A percentile compares a stretch with the other conserved stretches of the same genome.
Evolutionary conservation across 1,284 basidiomycete genomes (phyloP).

Genomic region (Phellopilus nigrolimitatus): DNA sequence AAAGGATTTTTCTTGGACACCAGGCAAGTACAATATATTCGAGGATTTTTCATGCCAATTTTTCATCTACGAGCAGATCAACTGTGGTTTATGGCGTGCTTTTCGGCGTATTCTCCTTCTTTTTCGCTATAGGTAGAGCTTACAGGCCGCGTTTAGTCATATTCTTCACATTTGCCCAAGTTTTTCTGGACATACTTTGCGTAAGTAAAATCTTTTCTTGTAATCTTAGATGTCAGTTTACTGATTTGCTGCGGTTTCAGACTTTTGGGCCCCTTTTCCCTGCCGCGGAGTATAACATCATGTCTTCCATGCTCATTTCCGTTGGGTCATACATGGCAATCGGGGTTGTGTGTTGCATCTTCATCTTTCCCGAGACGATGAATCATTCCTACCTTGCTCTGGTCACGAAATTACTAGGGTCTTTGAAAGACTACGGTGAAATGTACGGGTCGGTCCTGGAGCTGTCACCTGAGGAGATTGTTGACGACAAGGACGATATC

Average conservation of each 20-base stretch:
- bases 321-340: slow-evolving; percentile 57
- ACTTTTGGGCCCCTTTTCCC: slow-evolving; percentile 60
- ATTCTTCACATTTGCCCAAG: slow-evolving; percentile 51
- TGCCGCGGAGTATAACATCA: slow-evolving; percentile 55
- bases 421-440: slow-evolving; percentile 33
- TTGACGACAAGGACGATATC: slow-evolving; percentile 29
- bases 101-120: slow-evolving; percentile 60
- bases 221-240: background rate
- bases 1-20: slow-evolving; percentile 66
- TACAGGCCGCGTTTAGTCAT: slow-evolving; percentile 57
- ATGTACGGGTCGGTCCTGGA: slow-evolving; percentile 40
- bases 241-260: slow-evolving; percentile 24
- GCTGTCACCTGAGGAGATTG: slow-evolving; percentile 31
- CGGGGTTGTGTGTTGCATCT: slow-evolving; percentile 47
- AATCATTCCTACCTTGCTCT: slow-evolving; percentile 44
- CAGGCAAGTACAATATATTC: slow-evolving; percentile 30
- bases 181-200: slow-evolving; percentile 60
- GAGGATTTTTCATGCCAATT: slow-evolving; percentile 18
- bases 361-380: slow-evolving; percentile 73
- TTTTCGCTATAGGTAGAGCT: slow-evolving; percentile 56
- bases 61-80: slow-evolving; percentile 32
- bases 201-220: slow-evolving; percentile 31
- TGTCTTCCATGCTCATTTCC: slow-evolving; percentile 55
- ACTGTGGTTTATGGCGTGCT: slow-evolving; percentile 67
- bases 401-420: slow-evolving; percentile 31